These are phyloP conservation scores for Backusella australiensis DNA, from an alignment of 192 early-diverging fungal genomes.

Conservation along the genomic window DNA sequence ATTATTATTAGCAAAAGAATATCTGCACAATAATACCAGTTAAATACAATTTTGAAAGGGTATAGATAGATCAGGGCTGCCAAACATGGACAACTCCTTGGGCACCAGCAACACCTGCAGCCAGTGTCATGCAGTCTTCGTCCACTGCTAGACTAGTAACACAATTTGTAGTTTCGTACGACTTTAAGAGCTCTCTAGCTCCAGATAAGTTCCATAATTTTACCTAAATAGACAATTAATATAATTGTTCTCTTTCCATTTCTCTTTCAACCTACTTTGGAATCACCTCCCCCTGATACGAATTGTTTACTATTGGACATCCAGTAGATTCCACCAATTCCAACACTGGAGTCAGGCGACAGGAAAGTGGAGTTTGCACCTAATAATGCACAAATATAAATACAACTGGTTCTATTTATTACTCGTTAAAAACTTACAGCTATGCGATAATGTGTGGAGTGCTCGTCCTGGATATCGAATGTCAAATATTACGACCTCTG, in stretches of 20 bases:
- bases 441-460: conserved; percentile 11
- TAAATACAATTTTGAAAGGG: not conserved
- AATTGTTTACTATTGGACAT: conserved; percentile 13
- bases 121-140: conserved; percentile 13
- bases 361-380: not conserved
- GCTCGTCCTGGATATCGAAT: conserved; percentile 6
- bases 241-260: not conserved
- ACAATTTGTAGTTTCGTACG: conserved; percentile 14
- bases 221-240: conserved; percentile 9
- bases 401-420: not conserved
- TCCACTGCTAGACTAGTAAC: conserved; percentile 22
- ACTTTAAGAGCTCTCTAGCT: not conserved
- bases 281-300: conserved; percentile 26
- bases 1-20: not conserved
- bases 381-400: not conserved
- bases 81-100: conserved; percentile 24
- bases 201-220: conserved; percentile 21
- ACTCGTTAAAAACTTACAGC: not conserved
- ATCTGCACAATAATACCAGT: not conserved
- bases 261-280: conserved; percentile 4
- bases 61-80: conserved; percentile 7
- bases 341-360: conserved; percentile 18
- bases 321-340: conserved; percentile 21
- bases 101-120: conserved; percentile 28
- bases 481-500: conserved; percentile 21